phyloP scores from a whole-genome alignment of 139 green algal species.

The Micractinium conductrix region DNA sequence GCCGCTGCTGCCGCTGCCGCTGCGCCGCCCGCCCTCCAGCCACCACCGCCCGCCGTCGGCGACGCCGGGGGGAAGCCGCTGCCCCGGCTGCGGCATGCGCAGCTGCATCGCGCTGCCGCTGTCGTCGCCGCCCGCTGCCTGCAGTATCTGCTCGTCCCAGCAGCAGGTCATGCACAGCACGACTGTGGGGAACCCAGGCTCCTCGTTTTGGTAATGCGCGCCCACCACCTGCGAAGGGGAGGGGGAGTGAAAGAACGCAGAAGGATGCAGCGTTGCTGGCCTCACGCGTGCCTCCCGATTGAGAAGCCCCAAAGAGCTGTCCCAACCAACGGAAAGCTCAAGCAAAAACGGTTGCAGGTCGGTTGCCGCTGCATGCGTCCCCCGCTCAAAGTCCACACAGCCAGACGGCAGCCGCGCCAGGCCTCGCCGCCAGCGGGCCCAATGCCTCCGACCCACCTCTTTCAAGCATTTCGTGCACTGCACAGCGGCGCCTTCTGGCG shows the following conservation, averaged over 20 bases:
- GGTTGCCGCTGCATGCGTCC: too few species aligned
- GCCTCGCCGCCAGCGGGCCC: too few species aligned
- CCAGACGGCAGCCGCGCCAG: too few species aligned
- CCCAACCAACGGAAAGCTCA: too few species aligned
- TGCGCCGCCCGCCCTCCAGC: not conserved
- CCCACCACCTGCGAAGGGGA: conserved; percentile 33
- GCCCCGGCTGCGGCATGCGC: conserved; percentile 28
- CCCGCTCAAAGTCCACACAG: too few species aligned
- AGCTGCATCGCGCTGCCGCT: conserved; percentile 37
- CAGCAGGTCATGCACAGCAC: conserved; percentile 43
- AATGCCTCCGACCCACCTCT: conserved; percentile 22
- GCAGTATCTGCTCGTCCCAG: conserved; percentile 40
- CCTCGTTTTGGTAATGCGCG: conserved; percentile 39
- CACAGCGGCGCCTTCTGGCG: conserved; percentile 14
- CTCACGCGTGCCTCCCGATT: too few species aligned
- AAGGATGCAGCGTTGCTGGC: too few species aligned
- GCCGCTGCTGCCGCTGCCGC: not conserved
- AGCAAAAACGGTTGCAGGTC: too few species aligned
- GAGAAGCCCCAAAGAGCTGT: too few species aligned
- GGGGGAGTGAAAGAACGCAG: not conserved
- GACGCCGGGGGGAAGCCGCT: not conserved
- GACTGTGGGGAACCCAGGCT: conserved; percentile 32
- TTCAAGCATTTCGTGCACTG: conserved; percentile 40
- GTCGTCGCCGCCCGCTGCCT: conserved; percentile 8
- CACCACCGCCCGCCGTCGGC: not conserved